These are phyloP conservation scores for Tetrahymena thermophila DNA, from an alignment of 73 alveolate genomes.

Conservation along the genomic window DNA sequence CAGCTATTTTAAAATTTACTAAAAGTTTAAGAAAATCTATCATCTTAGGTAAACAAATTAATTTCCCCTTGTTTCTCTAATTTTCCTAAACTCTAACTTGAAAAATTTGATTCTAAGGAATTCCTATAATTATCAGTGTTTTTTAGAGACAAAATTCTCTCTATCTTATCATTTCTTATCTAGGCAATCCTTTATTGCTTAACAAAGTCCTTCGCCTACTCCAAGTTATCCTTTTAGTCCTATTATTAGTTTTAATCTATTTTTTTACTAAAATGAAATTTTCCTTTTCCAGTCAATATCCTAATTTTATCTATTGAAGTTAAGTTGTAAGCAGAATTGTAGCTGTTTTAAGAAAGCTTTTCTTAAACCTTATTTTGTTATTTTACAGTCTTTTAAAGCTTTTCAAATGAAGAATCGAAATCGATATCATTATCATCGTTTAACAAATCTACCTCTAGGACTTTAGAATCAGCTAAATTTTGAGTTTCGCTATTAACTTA, in stretches of 20 bases:
- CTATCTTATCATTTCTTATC: not conserved
- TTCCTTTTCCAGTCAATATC: not conserved
- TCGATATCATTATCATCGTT: not conserved
- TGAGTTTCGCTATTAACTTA: not conserved
- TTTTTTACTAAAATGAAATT: not conserved
- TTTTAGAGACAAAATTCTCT: not conserved
- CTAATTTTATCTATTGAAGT: not conserved
- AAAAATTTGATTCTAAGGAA: not conserved
- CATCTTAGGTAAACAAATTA: not conserved
- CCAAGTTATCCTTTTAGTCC: not conserved
- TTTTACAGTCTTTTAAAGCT: not conserved
- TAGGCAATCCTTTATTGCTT: not conserved
- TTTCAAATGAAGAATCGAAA: not conserved
- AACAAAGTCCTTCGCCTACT: not conserved
- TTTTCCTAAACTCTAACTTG: not conserved
- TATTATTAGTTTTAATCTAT: not conserved
- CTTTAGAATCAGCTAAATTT: not conserved
- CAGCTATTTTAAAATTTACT: not conserved
- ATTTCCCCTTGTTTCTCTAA: not conserved
- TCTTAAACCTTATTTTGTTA: not conserved
- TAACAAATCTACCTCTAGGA: not conserved
- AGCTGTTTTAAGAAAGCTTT: not conserved
- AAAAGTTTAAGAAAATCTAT: not conserved
- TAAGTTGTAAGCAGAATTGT: not conserved
- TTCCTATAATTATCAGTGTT: not conserved